These are phyloP conservation scores for Dactylonectria macrodidyma DNA, from an alignment of 2,329 filamentous ascomycete species.

Conservation along the genomic window DNA sequence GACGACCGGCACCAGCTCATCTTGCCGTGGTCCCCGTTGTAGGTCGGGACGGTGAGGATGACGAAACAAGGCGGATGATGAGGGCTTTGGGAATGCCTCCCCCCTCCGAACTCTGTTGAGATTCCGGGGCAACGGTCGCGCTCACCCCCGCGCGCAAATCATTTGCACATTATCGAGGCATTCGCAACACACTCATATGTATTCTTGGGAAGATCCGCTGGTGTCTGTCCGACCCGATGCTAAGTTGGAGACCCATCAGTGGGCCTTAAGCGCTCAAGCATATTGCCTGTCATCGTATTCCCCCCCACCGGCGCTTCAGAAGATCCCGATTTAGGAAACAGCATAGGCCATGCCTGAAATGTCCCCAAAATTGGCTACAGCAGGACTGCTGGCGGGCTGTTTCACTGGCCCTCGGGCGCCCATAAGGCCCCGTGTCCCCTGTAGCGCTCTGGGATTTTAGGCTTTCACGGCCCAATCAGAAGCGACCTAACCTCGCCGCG, in stretches of 20 bases:
- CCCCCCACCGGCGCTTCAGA: slow-evolving; percentile 1
- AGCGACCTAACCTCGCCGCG: slow-evolving; percentile 32
- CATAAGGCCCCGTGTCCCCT: slow-evolving; percentile 4
- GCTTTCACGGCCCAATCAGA: slow-evolving; percentile 39
- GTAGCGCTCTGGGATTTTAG: slow-evolving; percentile 22
- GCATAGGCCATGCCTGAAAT: not conserved
- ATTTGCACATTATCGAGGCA: not conserved
- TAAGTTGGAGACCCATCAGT: slow-evolving; percentile 11
- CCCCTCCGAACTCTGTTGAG: not conserved
- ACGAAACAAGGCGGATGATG: not conserved
- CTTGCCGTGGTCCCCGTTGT: not conserved
- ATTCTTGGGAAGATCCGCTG: slow-evolving; percentile 5
- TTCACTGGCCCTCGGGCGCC: slow-evolving; percentile 14
- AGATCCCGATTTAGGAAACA: not conserved
- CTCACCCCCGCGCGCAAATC: not conserved
- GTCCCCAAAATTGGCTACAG: slow-evolving; percentile 6
- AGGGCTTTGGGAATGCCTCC: not conserved
- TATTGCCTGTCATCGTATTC: too few species aligned
- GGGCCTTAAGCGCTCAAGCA: slow-evolving; percentile 30
- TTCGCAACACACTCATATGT: not conserved
- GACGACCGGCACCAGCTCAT: not conserved
- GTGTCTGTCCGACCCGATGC: not conserved
- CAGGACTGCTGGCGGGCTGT: not conserved
- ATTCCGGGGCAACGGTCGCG: slow-evolving; percentile 1
- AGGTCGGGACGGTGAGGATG: not conserved